Evolutionary conservation across 2,329 filamentous ascomycete genomes (phyloP), one percentile per base, ranked within the genome.

Genomic region (Hypoxylon sp.): DNA sequence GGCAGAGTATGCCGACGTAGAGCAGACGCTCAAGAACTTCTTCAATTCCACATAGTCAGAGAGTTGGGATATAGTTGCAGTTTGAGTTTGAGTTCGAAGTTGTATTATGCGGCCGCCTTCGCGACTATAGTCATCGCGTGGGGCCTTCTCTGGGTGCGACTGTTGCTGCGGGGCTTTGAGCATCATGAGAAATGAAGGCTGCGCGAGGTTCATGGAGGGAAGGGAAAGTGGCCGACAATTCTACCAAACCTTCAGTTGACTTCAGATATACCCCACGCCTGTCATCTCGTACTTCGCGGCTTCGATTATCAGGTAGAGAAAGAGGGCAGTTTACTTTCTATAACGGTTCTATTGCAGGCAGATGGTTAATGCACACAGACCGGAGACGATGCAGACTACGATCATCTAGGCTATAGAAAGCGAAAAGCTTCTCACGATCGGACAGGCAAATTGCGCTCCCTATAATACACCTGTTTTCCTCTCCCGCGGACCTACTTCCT

Each of bases 1-100:
- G 84, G 80, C 83, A 67, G 94, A 97, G 75, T 97, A 94, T 79
- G 79, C 84, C 50, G 90, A 92, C 59, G 91, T 91, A 55, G 90
- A 94, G 80, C 85, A 82, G 70, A 85, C 89, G 65, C 86, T 99
- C 76, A 87, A 84, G 77, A 82, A 85, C 72, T 97, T 93, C 79
- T 97, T 91, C 79, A 73, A 73, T 55, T 72, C 74, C 51, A 65
- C 72, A 49, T 75, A 75, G 60, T 38, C 45, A 46, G 55, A 19
- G 52, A 59, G 56, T 46, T 60, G 25, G 50, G 48, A 32, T 50
- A 60, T 49, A 62, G 17, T 43, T 50, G 41, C 60, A 63, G 41
- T 48, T 46, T 49, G 60, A 62, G 25, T 64, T 57, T 49, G 52
- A 63, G 63, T 50, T 34, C 48, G 45, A 30, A 51, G 48, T 71